phyloP scores from a whole-genome alignment of 768 basidiomycete species.

The Mycena amicta region DNA sequence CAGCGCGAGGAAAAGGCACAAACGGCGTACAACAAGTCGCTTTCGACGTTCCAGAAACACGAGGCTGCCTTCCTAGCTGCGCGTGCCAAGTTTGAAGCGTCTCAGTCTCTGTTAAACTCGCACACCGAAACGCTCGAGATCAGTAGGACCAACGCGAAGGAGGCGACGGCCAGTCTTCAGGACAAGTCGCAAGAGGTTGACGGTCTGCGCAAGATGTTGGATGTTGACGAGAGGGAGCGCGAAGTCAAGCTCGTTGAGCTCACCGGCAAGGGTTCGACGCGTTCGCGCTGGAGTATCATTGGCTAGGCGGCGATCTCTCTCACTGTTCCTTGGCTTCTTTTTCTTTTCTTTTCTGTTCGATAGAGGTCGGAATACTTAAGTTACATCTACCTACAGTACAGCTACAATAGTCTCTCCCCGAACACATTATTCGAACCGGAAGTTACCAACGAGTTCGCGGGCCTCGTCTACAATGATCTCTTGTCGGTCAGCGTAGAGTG shows the following conservation, averaged over 20 bases:
- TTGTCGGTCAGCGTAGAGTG: conserved; percentile 58
- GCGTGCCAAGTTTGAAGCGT: conserved; percentile 58
- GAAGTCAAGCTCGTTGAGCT: conserved; percentile 51
- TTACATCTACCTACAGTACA: conserved; percentile 5
- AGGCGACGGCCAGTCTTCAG: conserved; percentile 62
- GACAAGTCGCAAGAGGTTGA: conserved; percentile 79
- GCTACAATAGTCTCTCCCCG: too few species aligned
- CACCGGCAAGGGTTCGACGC: conserved; percentile 29
- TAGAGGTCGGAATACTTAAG: background rate
- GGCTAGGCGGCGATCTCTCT: too few species aligned
- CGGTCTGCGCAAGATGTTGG: conserved; percentile 60
- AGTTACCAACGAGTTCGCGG: conserved; percentile 48
- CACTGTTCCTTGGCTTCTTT: too few species aligned
- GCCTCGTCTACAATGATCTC: conserved; percentile 54
- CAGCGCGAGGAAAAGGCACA: conserved; percentile 65
- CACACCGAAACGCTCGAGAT: conserved; percentile 53
- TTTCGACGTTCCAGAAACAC: conserved; percentile 61
- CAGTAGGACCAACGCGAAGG: conserved; percentile 53
- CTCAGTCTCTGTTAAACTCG: conserved; percentile 48
- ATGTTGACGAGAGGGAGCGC: conserved; percentile 72
- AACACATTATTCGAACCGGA: conserved; percentile 18
- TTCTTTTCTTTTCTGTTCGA: background rate
- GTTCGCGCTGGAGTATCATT: conserved; percentile 5
- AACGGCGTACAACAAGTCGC: conserved; percentile 51
- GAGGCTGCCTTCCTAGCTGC: conserved; percentile 64